Conservation (phyloP, 2,329 filamentous ascomycete genomes). For the Sporothrix humicola region DNA sequence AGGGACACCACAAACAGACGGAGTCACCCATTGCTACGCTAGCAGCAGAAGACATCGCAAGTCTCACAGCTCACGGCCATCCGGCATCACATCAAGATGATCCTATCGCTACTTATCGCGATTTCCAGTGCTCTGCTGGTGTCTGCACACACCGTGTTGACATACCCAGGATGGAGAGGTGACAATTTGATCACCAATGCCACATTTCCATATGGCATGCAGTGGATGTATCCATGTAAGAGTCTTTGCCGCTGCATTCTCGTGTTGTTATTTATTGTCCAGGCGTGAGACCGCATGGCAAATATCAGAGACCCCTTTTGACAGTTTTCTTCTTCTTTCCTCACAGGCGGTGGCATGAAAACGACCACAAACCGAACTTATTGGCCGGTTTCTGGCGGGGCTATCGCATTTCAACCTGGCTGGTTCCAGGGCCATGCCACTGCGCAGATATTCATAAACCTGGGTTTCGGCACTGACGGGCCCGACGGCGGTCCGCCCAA, state of each 20-base stretch:
- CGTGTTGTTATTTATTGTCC: too few species aligned
- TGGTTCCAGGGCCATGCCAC: conserved; percentile 91
- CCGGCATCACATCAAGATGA: conserved; percentile 49
- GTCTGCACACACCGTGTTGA: conserved; percentile 79
- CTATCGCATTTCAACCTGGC: conserved; percentile 88
- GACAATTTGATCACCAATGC: conserved; percentile 82
- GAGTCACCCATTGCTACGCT: too few species aligned
- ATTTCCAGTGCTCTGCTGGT: conserved; percentile 56
- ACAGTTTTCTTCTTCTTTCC: not conserved
- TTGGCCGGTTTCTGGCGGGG: conserved; percentile 88
- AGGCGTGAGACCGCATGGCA: too few species aligned
- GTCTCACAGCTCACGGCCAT: not conserved
- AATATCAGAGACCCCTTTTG: not conserved
- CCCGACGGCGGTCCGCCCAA: conserved; percentile 73
- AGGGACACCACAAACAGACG: too few species aligned
- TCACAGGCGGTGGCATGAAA: conserved; percentile 79
- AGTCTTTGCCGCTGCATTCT: conserved; percentile 35
- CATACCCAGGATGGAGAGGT: conserved; percentile 85
- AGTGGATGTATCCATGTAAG: conserved; percentile 95
- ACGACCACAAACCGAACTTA: conserved; percentile 82
- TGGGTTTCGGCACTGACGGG: conserved; percentile 77
- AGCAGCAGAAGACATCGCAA: not conserved
- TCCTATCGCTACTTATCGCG: conserved; percentile 52
- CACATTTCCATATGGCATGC: conserved; percentile 85
- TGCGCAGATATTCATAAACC: conserved; percentile 87